Evolutionary conservation across 148 eudicot species (phyloP).

Genomic region (Rhododendron kiyosumense): DNA sequence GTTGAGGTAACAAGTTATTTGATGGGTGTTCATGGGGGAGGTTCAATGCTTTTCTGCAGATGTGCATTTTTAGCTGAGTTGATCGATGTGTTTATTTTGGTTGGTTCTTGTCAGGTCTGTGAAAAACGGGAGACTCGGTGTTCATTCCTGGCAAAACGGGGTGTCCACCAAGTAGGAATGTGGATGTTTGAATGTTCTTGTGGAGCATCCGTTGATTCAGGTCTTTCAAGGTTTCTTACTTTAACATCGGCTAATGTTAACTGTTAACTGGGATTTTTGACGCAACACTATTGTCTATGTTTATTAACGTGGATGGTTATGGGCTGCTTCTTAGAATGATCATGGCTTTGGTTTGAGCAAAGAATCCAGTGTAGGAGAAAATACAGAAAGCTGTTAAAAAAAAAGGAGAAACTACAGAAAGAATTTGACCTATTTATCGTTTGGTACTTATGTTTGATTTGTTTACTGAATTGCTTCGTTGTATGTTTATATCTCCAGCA

Average conservation of each 20-base stretch:
- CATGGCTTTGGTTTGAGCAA: too few species aligned
- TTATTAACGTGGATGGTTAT: not conserved
- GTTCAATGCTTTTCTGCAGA: not conserved
- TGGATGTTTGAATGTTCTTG: constrained; percentile 82
- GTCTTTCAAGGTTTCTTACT: constrained; percentile 33
- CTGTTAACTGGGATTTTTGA: not conserved
- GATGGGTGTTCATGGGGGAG: not conserved
- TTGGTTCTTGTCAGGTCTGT: constrained; percentile 31
- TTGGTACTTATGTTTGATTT: not conserved
- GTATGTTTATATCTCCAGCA: not conserved
- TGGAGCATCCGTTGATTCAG: constrained; percentile 17
- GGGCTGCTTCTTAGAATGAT: not conserved
- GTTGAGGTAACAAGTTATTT: constrained; percentile 29
- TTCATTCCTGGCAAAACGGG: constrained; percentile 48
- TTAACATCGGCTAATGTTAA: not conserved
- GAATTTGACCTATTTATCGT: not conserved
- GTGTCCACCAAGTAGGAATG: constrained; percentile 66
- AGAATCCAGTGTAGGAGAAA: too few species aligned
- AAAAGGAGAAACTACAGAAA: too few species aligned
- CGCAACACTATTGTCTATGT: not conserved
- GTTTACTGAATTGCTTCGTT: not conserved
- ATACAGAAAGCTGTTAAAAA: too few species aligned
- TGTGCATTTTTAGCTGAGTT: constrained; percentile 2
- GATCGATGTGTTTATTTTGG: constrained; percentile 1
- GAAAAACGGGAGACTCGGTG: constrained; percentile 53